A percentile compares a stretch with the other conserved stretches of the same genome.
phyloP scores from a whole-genome alignment of 306 rosid species.

The Astragalus membranaceus region DNA sequence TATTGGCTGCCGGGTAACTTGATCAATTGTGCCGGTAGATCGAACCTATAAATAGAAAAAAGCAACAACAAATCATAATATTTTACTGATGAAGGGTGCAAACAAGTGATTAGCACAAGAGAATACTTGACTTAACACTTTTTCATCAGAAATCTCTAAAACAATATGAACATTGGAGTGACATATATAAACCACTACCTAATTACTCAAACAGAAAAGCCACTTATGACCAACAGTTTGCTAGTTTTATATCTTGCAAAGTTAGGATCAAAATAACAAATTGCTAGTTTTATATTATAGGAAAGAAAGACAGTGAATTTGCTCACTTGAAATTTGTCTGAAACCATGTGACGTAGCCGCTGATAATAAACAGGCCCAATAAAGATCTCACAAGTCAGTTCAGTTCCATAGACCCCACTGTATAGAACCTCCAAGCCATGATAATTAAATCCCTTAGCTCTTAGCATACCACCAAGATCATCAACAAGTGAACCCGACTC shows the following conservation, averaged over 20 bases:
- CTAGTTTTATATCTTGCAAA: too few species aligned
- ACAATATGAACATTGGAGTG: too few species aligned
- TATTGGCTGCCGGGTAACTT: slow-evolving; percentile 77
- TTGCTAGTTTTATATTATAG: neutral
- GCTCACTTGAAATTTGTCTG: slow-evolving; percentile 86
- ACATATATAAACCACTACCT: too few species aligned
- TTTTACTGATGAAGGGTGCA: neutral
- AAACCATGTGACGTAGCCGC: slow-evolving; percentile 93
- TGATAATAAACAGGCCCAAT: slow-evolving; percentile 98
- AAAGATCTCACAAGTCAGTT: slow-evolving; percentile 80
- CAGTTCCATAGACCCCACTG: slow-evolving; percentile 93
- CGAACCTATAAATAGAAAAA: slow-evolving; percentile 54
- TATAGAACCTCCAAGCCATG: slow-evolving; percentile 85
- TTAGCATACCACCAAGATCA: slow-evolving; percentile 75
- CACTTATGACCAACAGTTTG: too few species aligned
- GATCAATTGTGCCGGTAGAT: slow-evolving; percentile 78
- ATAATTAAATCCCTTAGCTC: slow-evolving; percentile 79
- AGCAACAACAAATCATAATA: neutral
- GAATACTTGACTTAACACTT: too few species aligned
- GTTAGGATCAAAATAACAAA: neutral
- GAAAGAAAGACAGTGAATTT: neutral
- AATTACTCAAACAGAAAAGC: too few species aligned
- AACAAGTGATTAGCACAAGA: neutral
- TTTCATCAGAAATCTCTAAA: too few species aligned
- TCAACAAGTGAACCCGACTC: slow-evolving; percentile 60